These are phyloP conservation scores for Penicillium sclerotigenum DNA, from an alignment of 2,329 filamentous ascomycete species.

Conservation along the genomic window DNA sequence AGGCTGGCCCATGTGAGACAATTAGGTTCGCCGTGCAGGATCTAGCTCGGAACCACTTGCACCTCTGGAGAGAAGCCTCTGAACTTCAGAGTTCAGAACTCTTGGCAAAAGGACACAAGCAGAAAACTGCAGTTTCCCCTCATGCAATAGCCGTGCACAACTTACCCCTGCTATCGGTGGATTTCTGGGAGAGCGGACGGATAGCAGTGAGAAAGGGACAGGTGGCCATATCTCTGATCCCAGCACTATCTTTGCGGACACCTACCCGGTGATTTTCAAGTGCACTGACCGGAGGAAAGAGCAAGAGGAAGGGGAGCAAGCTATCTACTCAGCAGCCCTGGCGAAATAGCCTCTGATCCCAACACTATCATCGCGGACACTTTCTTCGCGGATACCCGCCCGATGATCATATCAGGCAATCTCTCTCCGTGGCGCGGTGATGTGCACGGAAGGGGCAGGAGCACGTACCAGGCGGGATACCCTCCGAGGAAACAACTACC, in stretches of 20 bases:
- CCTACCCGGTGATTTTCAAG: not conserved
- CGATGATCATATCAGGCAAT: not conserved
- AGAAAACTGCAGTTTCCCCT: not conserved
- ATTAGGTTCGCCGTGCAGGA: not conserved
- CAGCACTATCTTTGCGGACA: not conserved
- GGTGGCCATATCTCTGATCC: too few relatives aligned
- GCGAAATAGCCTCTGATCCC: too few relatives aligned
- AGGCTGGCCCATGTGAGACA: not conserved
- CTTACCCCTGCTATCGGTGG: not conserved
- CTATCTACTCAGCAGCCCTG: not conserved
- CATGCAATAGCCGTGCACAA: not conserved
- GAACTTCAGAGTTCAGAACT: not conserved
- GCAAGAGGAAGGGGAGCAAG: not conserved
- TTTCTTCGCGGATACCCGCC: not conserved
- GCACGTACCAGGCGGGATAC: not conserved
- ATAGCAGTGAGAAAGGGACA: not conserved
- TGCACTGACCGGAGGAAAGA: too few relatives aligned
- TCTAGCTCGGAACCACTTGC: not conserved
- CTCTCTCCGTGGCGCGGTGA: not conserved
- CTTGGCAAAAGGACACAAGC: too few relatives aligned
- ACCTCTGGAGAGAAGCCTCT: not conserved
- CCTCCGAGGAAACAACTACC: not conserved
- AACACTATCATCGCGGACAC: too few relatives aligned
- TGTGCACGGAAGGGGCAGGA: not conserved
- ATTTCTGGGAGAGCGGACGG: not conserved